These are phyloP conservation scores for Penicillium sp. DNA, from an alignment of 2,329 filamentous ascomycete genomes.

Conservation along the genomic window DNA sequence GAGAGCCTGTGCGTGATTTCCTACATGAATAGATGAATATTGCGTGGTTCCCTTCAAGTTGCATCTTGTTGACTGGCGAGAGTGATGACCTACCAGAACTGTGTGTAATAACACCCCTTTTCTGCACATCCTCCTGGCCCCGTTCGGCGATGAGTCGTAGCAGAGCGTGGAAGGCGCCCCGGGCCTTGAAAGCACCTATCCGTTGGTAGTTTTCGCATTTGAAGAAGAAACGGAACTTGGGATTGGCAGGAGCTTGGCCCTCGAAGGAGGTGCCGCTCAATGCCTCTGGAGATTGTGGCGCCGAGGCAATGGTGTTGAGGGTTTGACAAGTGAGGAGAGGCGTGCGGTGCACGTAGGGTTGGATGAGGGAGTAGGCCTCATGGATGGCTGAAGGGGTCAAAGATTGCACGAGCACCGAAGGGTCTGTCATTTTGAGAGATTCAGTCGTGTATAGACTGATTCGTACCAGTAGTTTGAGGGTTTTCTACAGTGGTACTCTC, in stretches of 20 bases:
- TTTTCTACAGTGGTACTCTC: too few relatives aligned
- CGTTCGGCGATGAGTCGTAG: conserved; percentile 56
- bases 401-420: too few relatives aligned
- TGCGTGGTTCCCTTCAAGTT: too few relatives aligned
- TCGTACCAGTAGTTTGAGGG: too few relatives aligned
- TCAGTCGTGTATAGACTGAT: too few relatives aligned
- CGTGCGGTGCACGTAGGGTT: conserved; percentile 68
- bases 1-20: conserved; percentile 90
- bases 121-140: conserved; percentile 52
- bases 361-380: conserved; percentile 63
- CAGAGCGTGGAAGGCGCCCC: conserved; percentile 82
- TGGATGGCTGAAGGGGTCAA: conserved; percentile 65
- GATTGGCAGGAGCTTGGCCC: conserved; percentile 51
- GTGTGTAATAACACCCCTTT: conserved; percentile 75
- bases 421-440: too few relatives aligned
- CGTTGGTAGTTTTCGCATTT: conserved; percentile 92
- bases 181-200: conserved; percentile 83
- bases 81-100: conserved; percentile 84
- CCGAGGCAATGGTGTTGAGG: conserved; percentile 65
- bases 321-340: conserved; percentile 73
- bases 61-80: too few relatives aligned
- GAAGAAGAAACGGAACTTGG: conserved; percentile 70
- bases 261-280: conserved; percentile 52
- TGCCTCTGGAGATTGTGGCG: conserved; percentile 50
- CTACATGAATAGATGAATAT: too few relatives aligned